Evolutionary conservation across 2,329 filamentous ascomycete genomes (phyloP).

Genomic region (Macrophomina pseudophaseolina): DNA sequence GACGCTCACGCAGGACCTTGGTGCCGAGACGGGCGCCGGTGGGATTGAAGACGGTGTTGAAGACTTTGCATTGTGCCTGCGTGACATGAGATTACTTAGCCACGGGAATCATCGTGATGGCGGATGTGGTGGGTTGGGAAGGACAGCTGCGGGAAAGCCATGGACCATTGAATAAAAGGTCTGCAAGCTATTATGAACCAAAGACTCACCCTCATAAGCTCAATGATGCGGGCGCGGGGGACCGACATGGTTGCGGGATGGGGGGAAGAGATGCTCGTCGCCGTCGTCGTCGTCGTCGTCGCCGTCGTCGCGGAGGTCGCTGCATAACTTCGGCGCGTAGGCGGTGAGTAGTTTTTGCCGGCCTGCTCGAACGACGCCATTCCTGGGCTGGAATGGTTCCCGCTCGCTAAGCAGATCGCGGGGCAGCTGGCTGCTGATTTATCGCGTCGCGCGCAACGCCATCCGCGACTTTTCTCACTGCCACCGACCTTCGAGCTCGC

Average conservation of each 20-base stretch:
- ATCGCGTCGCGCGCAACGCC: background rate
- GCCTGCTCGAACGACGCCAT: background rate
- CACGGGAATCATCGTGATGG: background rate
- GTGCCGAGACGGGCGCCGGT: conserved; percentile 81
- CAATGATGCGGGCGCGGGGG: conserved; percentile 59
- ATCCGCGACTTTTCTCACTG: background rate
- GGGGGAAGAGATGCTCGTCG: conserved; percentile 7
- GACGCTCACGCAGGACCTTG: conserved; percentile 86
- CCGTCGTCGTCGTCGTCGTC: background rate
- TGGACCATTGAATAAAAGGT: no score
- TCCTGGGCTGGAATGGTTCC: background rate
- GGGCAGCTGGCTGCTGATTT: conserved; percentile 1
- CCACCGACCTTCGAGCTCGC: background rate
- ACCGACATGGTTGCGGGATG: conserved; percentile 52
- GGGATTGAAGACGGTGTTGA: conserved; percentile 90
- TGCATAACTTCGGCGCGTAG: background rate
- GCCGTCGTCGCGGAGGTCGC: background rate
- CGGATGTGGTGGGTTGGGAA: background rate
- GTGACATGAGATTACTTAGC: background rate
- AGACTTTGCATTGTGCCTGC: conserved; percentile 91
- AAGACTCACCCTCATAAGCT: conserved; percentile 75
- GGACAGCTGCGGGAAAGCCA: no score
- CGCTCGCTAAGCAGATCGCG: background rate
- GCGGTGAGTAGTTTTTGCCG: background rate
- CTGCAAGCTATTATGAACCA: no score